Evolutionary conservation across 805 yeast species (phyloP), one percentile per base, ranked within the genome.

Genomic region (Candida piceae): DNA sequence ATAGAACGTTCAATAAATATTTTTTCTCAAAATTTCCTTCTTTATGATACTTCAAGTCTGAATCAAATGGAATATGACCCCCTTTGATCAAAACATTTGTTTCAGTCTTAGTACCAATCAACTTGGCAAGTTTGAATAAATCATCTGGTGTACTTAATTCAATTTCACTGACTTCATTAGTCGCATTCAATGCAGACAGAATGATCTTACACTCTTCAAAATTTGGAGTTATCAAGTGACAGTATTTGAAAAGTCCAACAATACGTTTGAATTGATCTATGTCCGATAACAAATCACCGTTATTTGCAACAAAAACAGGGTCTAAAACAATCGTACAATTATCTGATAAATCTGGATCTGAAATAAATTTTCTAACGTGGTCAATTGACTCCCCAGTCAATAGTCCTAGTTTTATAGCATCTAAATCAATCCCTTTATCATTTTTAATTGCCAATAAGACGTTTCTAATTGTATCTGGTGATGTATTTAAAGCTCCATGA

Each of bases 251-350:
- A 22, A 52, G 37, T 2, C 32, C 44, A 15, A 48, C 39, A 3
- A 41, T 25, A 15, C 34, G 27, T 17, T 34, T 34, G 23, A 46
- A 42, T 11, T 41, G 41, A 0, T 65, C 60, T 22, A 66, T 64
- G 16, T 69, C 70, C 29, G 76, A 70, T 29, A 88, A 63, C 4
- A 64, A 47, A 11, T 77, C 69, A 2, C 95, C 96, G 2, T 86
- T 75, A 0, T 95, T 84, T 5, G 93, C 77, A 10, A 83, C 79
- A 72, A 87, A 70, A 4, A 87, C 96, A 0, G 96, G 95, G 54
- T 87, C 96, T 26, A 87, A 67, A 2, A 86, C 78, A 21, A 85
- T 39, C 3, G 40, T 37, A 9, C 38, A 16, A 5, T 25, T 29
- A 2, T 25, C 29, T n/a, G 15, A 7, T 15, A 26, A 9, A 31